Base-by-base conservation (phyloP, 352 stramenopile genomes). In the Phytophthora citricola region DNA sequence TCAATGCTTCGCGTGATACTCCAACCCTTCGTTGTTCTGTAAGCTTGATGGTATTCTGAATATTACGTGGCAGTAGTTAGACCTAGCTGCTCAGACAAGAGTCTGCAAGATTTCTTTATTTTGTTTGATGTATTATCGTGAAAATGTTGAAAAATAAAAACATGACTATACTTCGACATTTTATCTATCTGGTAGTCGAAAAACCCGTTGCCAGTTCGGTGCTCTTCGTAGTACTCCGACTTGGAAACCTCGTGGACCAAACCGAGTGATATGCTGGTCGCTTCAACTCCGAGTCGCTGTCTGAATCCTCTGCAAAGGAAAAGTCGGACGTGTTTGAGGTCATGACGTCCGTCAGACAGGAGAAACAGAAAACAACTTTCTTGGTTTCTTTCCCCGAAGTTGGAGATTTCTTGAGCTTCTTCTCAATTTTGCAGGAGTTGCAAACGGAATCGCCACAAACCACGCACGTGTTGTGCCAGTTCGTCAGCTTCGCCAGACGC, bases 291-390 rank as follows among this genome's bases (percentile, higher is more conserved):
- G 12, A 1, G 2, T 22, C 38, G 40, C 32, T 27, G 5, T 36
- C 27, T 11, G 56, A 48, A 44, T 55, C 55, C 22, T 60, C 56
- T n/a, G 48, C 48, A 43, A 66, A 71, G 5, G 56, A 71, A 22
- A 58, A 58, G 3, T 62, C 36, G 15, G 49, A 43, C 5, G 56
- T 57, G 9, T 62, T 48, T 20, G 68, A 32, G 10, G 34, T 44
- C 17, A 69, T 73, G 3, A 52, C 63, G 15, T 61, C 36, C 15
- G 31, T 66, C 22, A 73, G 27, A 31, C 75, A 83, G 2, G 58
- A 57, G n/a, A 64, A 58, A 12, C 75, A 83, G 57, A 83, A 78
- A 8, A 47, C 47, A n/a, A 78, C 60, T 44, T 76, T 76, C 20
- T 52, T 66, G 6, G 38, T 63, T 2, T 48, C 53, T n/a, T 70